Evolutionary conservation across 2,329 filamentous ascomycete genomes (phyloP).

Genomic region (Exophiala spinifera): DNA sequence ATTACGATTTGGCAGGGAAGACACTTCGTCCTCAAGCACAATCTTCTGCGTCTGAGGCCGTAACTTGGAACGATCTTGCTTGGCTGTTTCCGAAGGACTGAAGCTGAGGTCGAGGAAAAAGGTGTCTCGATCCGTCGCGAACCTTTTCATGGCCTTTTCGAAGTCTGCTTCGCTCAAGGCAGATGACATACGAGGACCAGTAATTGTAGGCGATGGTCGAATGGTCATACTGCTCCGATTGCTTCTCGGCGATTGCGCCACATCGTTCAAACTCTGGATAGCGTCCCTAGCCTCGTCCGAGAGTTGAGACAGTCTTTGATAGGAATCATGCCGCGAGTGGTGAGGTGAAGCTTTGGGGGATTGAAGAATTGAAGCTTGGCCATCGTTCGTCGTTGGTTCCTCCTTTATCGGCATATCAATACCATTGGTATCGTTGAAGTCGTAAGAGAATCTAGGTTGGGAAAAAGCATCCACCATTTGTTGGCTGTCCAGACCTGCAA

Average conservation of each 20-base stretch:
- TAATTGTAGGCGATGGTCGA: conserved; percentile 28
- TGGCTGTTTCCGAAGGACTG: conserved; percentile 65
- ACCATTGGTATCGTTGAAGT: conserved; percentile 39
- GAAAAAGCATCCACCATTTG: conserved; percentile 44
- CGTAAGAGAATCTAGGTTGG: conserved; percentile 21
- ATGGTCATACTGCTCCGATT: conserved; percentile 65
- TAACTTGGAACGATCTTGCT: conserved; percentile 33
- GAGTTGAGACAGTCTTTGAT: conserved; percentile 37
- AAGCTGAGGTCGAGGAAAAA: conserved; percentile 92
- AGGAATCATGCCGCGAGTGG: conserved; percentile 38
- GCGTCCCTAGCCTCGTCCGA: conserved; percentile 41
- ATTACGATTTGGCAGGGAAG: conserved; percentile 53
- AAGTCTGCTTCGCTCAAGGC: conserved; percentile 77
- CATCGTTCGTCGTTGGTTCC: conserved; percentile 55
- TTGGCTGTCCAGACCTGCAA: conserved; percentile 49
- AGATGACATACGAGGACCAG: conserved; percentile 35
- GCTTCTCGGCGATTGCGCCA: conserved; percentile 50
- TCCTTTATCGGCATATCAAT: conserved; percentile 54
- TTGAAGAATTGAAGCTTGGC: conserved; percentile 34
- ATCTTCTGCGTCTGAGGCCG: conserved; percentile 74
- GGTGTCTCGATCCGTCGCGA: conserved; percentile 88
- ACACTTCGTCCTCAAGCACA: conserved; percentile 64
- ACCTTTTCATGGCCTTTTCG: conserved; percentile 87
- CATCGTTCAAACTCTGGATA: conserved; percentile 50
- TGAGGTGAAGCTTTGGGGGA: conserved; percentile 43